These are phyloP conservation scores for Calvatia gigantea DNA, from an alignment of 768 basidiomycete genomes.

Conservation along the genomic window DNA sequence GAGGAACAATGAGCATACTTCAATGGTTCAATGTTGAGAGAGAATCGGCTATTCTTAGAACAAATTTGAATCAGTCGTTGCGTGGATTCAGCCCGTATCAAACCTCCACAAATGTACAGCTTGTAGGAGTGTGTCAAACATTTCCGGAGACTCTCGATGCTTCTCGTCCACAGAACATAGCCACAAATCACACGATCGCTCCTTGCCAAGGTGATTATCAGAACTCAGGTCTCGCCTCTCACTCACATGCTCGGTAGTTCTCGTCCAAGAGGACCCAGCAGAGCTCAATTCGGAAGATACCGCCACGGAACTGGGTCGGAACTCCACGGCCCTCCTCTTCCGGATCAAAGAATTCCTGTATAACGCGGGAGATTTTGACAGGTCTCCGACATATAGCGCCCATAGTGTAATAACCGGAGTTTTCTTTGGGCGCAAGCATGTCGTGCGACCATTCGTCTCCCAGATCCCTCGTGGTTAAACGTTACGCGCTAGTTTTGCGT, in stretches of 20 bases:
- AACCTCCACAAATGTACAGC: neutral
- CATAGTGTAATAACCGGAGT: neutral
- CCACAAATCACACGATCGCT: neutral
- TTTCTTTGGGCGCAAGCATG: neutral
- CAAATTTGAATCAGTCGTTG: neutral
- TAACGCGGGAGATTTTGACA: neutral
- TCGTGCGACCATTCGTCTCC: constrained; percentile 8
- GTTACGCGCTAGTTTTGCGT: neutral
- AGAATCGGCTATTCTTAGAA: neutral
- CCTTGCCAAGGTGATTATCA: too few species aligned
- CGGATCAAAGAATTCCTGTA: constrained; percentile 9
- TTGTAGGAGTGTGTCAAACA: neutral
- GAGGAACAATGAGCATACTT: neutral
- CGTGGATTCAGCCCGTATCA: neutral
- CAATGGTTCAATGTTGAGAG: too few species aligned
- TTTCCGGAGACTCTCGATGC: neutral
- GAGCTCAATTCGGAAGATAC: neutral
- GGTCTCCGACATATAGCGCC: too few species aligned
- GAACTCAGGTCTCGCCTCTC: neutral
- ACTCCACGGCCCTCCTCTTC: neutral
- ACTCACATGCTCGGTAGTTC: neutral
- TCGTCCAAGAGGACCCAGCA: neutral
- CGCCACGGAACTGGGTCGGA: constrained; percentile 1
- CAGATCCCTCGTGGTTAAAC: constrained; percentile 2
- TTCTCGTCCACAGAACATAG: neutral